These are phyloP conservation scores for Epichloe elymi DNA, from an alignment of 2,329 filamentous ascomycete genomes.

Conservation along the genomic window DNA sequence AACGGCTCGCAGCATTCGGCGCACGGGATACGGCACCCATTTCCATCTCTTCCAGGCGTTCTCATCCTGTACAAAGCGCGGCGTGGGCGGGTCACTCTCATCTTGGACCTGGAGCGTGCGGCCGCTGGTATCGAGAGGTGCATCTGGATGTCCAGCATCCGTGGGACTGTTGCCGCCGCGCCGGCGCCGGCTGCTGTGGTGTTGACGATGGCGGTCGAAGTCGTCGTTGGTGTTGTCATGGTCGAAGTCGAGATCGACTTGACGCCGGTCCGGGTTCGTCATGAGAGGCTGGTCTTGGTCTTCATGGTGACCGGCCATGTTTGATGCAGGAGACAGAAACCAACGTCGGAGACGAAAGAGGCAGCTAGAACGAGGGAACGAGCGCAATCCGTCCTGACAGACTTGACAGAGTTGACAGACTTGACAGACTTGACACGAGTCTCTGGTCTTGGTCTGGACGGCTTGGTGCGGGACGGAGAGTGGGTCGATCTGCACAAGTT, in stretches of 20 bases:
- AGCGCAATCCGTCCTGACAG: not conserved
- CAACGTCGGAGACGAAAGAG: not conserved
- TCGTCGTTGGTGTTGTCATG: constrained; percentile 1
- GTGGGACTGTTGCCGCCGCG: not conserved
- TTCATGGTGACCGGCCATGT: constrained; percentile 19
- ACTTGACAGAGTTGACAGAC: too few species aligned
- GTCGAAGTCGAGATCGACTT: constrained; percentile 15
- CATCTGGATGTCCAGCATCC: constrained; percentile 26
- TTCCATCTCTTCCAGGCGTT: constrained; percentile 32
- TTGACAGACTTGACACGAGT: too few species aligned
- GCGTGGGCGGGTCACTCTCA: constrained; percentile 32
- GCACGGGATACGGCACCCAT: constrained; percentile 46
- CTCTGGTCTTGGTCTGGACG: too few species aligned
- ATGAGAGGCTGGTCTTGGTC: constrained; percentile 28
- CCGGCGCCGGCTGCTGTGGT: constrained; percentile 5
- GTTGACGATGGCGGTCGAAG: not conserved
- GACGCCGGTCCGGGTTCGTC: constrained; percentile 20
- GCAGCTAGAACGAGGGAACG: not conserved
- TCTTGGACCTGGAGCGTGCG: constrained; percentile 32
- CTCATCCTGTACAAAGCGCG: constrained; percentile 47
- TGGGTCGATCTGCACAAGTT: not conserved
- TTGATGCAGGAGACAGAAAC: constrained; percentile 5
- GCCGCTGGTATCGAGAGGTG: constrained; percentile 23
- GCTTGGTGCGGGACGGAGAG: too few species aligned
- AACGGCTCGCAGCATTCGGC: constrained; percentile 29